Evolutionary conservation across 108 stramenopile species (phyloP).

Genomic region (Conticribra weissflogii): DNA sequence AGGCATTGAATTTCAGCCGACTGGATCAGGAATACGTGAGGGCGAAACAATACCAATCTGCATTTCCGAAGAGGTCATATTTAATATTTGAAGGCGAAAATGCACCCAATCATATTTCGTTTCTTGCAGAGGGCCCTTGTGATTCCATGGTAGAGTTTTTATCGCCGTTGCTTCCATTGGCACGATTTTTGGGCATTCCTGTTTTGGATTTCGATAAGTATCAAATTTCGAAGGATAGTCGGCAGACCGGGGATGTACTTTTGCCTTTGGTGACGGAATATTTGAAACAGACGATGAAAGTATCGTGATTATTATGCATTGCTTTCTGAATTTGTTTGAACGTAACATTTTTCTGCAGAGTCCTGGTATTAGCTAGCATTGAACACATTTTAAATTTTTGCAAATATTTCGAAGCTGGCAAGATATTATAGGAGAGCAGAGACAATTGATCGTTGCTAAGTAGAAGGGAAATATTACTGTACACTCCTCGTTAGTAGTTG

Average conservation of each 20-base stretch:
- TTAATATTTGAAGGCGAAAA: constrained; percentile 56
- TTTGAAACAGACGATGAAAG: constrained; percentile 44
- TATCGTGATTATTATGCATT: too few species aligned
- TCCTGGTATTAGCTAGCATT: too few species aligned
- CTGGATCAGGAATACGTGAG: constrained; percentile 18
- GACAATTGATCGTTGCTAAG: too few species aligned
- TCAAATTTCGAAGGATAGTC: constrained; percentile 53
- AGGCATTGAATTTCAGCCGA: constrained; percentile 26
- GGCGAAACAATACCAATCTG: constrained; percentile 4
- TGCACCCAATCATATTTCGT: constrained; percentile 85
- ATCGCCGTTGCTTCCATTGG: constrained; percentile 75
- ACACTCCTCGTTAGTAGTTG: too few species aligned
- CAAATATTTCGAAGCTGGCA: too few species aligned
- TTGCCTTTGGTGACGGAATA: constrained; percentile 61
- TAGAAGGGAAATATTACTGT: too few species aligned
- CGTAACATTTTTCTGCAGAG: too few species aligned
- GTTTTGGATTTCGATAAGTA: constrained; percentile 84
- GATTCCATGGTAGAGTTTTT: constrained; percentile 78
- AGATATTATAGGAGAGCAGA: too few species aligned
- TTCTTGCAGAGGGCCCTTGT: constrained; percentile 65
- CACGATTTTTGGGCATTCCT: constrained; percentile 61
- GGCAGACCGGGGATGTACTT: constrained; percentile 51
- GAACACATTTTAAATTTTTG: too few species aligned
- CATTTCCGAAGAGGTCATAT: constrained; percentile 47
- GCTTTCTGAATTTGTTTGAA: too few species aligned